Evolutionary conservation across 352 stramenopile species (phyloP).

Genomic region (Phytophthora pisi): DNA sequence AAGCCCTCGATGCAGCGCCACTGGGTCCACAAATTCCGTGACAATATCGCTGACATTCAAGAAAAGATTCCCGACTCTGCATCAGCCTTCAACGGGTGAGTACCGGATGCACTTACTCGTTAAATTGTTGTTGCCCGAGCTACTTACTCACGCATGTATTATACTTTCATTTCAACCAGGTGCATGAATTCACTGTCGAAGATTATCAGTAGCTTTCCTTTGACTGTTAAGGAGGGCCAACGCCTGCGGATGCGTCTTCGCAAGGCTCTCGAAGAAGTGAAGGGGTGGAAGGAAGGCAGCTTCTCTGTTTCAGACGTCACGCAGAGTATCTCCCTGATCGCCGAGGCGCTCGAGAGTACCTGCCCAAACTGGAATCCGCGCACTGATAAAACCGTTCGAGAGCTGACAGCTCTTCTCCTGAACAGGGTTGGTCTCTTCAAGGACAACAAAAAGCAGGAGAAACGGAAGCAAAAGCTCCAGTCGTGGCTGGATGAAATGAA

Average conservation of each 20-base stretch:
- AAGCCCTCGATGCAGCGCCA: slow-evolving; percentile 10
- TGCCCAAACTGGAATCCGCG: slow-evolving; percentile 10
- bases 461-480: slow-evolving; percentile 11
- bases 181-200: slow-evolving; percentile 5
- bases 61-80: slow-evolving; percentile 14
- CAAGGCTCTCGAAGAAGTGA: slow-evolving; percentile 11
- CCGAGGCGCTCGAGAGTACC: slow-evolving; percentile 10
- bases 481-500: slow-evolving; percentile 16
- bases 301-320: slow-evolving; percentile 7
- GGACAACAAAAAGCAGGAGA: slow-evolving; percentile 8
- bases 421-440: slow-evolving; percentile 4
- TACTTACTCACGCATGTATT: too few species aligned
- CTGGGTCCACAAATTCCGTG: slow-evolving; percentile 18
- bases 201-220: slow-evolving; percentile 14
- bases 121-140: not conserved
- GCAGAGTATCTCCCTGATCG: slow-evolving; percentile 5
- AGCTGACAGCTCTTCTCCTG: slow-evolving; percentile 12
- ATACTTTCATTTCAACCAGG: not conserved
- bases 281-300: slow-evolving; percentile 7
- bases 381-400: slow-evolving; percentile 7
- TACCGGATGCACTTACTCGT: not conserved
- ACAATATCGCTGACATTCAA: slow-evolving; percentile 8
- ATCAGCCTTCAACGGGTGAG: slow-evolving; percentile 11
- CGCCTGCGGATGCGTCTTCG: slow-evolving; percentile 4
- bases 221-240: slow-evolving; percentile 14